Evolutionary conservation across 495 filamentous ascomycete species (phyloP).

Genomic region (Lophiostoma macrostomum): DNA sequence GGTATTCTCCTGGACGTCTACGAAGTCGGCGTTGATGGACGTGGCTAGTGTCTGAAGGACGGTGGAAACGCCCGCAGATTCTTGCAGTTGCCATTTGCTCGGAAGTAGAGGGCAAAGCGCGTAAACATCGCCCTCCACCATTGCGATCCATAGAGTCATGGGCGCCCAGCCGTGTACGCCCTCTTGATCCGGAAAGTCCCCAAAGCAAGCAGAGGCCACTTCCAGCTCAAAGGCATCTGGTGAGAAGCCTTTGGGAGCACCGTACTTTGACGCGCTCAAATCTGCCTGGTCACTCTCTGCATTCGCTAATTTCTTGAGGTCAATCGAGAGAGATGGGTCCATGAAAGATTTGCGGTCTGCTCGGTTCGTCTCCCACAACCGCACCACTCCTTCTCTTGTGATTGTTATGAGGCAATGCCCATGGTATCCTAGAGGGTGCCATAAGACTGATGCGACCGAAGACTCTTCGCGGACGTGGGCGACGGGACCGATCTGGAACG

Average conservation of each 20-base stretch:
- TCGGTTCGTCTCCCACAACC: conserved; percentile 80
- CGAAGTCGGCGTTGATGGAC: conserved; percentile 64
- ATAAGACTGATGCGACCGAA: conserved; percentile 70
- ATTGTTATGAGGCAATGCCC: conserved; percentile 74
- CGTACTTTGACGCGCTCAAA: conserved; percentile 65
- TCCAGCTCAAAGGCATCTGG: conserved; percentile 84
- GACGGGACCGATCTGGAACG: conserved; percentile 80
- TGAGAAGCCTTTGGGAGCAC: conserved; percentile 75
- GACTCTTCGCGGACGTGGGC: conserved; percentile 81
- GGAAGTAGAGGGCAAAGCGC: conserved; percentile 86
- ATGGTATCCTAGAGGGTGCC: conserved; percentile 80
- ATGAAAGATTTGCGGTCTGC: conserved; percentile 81
- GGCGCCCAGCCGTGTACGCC: conserved; percentile 77
- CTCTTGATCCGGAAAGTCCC: conserved; percentile 54
- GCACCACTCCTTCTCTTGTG: conserved; percentile 77
- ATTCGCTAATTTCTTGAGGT: conserved; percentile 77
- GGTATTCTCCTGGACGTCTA: conserved; percentile 57
- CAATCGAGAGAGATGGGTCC: conserved; percentile 72
- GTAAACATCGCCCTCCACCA: conserved; percentile 84
- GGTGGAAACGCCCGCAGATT: conserved; percentile 64
- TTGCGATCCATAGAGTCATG: conserved; percentile 90
- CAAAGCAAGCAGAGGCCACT: conserved; percentile 80
- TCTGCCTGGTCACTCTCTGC: conserved; percentile 73
- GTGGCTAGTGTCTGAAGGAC: conserved; percentile 74
- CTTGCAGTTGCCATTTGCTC: conserved; percentile 61